Evolutionary conservation across 129 eudicot genomes (phyloP), one percentile per base, ranked within the genome.

Genomic region (Kitagawia praeruptora): DNA sequence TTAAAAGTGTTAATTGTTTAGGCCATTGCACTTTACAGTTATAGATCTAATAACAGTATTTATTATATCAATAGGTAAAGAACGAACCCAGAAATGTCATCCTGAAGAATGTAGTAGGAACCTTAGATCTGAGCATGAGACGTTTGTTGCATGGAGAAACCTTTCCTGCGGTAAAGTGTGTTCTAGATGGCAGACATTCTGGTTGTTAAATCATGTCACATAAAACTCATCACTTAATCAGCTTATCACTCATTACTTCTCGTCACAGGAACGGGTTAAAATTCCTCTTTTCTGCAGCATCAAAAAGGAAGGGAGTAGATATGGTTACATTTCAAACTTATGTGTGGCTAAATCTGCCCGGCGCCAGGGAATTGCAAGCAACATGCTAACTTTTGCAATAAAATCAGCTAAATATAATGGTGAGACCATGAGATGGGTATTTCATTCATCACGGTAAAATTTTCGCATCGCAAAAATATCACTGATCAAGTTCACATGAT

Each of bases 341-440:
- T 93, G 98, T 51, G 98, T 93, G 49, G 89, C 93, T 5, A 89
- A 86, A 80, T 89, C 91, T 76, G 90, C 97, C 31, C 93, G 98
- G 16, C 86, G 98, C 41, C 88, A 88, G 83, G 97, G 98, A 51
- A 88, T 93, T 77, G 98, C 98, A 83, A 89, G 85, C 79, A 91
- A 85, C 82, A 93, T 93, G 98, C 69, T 93, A 82, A 83, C 67
- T 37, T 88, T 89, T 75, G 92, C 97, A 70, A 87, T 89, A 15
- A 40, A 72, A 48, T 88, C 85, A 44, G 96, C 98, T 66, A 83
- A 82, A 80, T 83, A 77, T 47, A 81, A 87, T 58, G 98, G 98
- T 93, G 23, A 86, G 80, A 66, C 31, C 40, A 1, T 93, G 23
- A 86, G 79, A 54, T 51, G 54, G 14, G 34, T 75, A 28, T 13